Evolutionary conservation across 257 asterid species (phyloP), one percentile per base, ranked within the genome.

Genomic region (Solanum chilense): DNA sequence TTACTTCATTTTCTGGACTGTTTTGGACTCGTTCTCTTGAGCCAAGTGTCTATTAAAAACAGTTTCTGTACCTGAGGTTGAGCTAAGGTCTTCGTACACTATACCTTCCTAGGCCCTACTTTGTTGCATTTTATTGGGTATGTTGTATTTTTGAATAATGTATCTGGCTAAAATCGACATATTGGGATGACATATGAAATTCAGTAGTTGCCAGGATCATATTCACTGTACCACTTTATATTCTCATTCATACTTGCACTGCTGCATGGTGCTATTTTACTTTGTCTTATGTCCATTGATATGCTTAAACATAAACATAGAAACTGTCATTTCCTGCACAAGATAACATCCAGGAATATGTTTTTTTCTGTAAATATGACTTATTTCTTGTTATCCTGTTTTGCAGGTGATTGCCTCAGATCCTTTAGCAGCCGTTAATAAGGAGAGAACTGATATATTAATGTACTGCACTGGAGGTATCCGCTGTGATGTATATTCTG

Each of bases 391-490:
- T 66, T 20, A 31, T 81, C 69, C 31, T 81, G 85, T 49, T 70
- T 6, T 47, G 71, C 94, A 95, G 98, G 92, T 90, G 27, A 73
- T 86, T 83, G 92, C 88, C 64, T 91, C 98, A 83, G 99, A 97
- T 91, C 98, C 99, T 90, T 92, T 95, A 90, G 95, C 95, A 85
- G 83, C 78, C 80, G 94, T 92, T 84, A 96, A 97, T 90, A 95
- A 90, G 91, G 99, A 93, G 93, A 92, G 89, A 81, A 95, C 98
- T 31, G 95, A 95, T 90, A 89, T 94, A 90, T 86, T 97, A 91
- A 97, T 97, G 99, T 97, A 97, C 91, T 97, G 99, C 89, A 97
- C 99, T 21, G 99, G 99, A 85, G 98, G 99, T 84, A 97, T 97
- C 88, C 96, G 99, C 87, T 97, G 99, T 15, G 99, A 95, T 58